Conservation (phyloP, 768 basidiomycete genomes). For the Suillus fuscotomentosus region DNA sequence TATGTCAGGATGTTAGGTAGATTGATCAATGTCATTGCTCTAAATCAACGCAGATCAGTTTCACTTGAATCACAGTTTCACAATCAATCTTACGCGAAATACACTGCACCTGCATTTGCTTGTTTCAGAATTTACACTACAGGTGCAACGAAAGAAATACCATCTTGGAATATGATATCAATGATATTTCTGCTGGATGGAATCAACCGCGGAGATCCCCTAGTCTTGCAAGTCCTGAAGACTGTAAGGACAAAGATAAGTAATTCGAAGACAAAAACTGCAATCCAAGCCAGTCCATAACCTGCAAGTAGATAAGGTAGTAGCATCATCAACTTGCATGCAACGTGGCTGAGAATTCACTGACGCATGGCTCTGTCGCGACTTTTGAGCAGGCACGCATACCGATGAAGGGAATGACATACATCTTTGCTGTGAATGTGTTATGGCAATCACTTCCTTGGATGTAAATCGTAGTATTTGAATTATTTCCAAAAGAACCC, state of each 20-base stretch:
- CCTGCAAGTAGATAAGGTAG: conserved; percentile 14
- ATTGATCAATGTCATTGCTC: background rate
- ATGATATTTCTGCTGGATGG: conserved; percentile 34
- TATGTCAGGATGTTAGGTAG: background rate
- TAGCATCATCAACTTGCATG: background rate
- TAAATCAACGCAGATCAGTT: background rate
- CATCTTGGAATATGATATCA: conserved; percentile 48
- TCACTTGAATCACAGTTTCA: conserved; percentile 14
- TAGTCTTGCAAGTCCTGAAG: conserved; percentile 39
- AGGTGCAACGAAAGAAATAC: conserved; percentile 28
- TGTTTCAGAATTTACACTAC: background rate
- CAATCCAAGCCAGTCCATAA: conserved; percentile 45
- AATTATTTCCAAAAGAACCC: conserved; percentile 41
- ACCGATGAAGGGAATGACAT: background rate
- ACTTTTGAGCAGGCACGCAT: background rate
- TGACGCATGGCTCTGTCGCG: background rate
- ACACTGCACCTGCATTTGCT: conserved; percentile 45
- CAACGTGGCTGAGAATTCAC: background rate
- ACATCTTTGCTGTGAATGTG: conserved; percentile 5
- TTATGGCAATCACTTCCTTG: conserved; percentile 24
- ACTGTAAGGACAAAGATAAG: conserved; percentile 49
- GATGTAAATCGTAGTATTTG: conserved; percentile 15
- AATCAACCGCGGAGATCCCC: conserved; percentile 22
- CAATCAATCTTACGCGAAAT: conserved; percentile 47
- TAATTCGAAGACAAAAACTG: conserved; percentile 48